Conservation (phyloP, 176 grass and related monocot genomes). For the Phragmites australis region DNA sequence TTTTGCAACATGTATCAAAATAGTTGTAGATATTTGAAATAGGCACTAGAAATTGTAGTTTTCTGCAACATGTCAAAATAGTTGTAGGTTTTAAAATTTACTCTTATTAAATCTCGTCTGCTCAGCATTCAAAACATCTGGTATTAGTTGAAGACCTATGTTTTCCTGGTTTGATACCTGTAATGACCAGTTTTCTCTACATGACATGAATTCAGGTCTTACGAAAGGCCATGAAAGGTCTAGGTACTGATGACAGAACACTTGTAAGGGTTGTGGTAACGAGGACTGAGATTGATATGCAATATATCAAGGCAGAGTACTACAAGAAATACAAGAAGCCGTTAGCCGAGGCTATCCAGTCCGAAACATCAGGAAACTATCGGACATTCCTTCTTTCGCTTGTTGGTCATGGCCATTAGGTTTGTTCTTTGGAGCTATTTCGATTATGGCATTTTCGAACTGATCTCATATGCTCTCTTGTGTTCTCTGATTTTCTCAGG, state of each 20-base stretch:
- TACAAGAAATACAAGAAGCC: conserved; percentile 75
- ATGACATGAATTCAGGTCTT: conserved; percentile 58
- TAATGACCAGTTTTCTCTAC: not conserved
- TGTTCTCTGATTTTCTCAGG: conserved; percentile 27
- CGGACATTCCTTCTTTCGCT: conserved; percentile 89
- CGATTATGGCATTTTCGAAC: not conserved
- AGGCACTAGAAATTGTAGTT: too few relatives aligned
- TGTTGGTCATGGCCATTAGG: conserved; percentile 64
- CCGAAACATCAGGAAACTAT: conserved; percentile 81
- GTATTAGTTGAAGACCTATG: not conserved
- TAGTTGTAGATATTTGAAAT: too few relatives aligned
- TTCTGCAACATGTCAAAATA: too few relatives aligned
- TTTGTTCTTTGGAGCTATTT: conserved; percentile 23
- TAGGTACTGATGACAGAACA: conserved; percentile 82
- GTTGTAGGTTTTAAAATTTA: too few relatives aligned
- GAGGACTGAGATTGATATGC: conserved; percentile 96
- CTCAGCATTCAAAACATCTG: not conserved
- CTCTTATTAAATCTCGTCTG: conserved; percentile 20
- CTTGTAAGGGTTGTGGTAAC: conserved; percentile 82
- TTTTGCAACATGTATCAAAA: too few relatives aligned
- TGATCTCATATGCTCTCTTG: conserved; percentile 4
- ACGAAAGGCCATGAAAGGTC: conserved; percentile 88
- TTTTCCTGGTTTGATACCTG: conserved; percentile 3
- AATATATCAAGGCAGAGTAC: conserved; percentile 92
- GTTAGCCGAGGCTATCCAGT: conserved; percentile 73